Evolutionary conservation across 768 basidiomycete genomes (phyloP).

Genomic region (Thelephora ganbajun): DNA sequence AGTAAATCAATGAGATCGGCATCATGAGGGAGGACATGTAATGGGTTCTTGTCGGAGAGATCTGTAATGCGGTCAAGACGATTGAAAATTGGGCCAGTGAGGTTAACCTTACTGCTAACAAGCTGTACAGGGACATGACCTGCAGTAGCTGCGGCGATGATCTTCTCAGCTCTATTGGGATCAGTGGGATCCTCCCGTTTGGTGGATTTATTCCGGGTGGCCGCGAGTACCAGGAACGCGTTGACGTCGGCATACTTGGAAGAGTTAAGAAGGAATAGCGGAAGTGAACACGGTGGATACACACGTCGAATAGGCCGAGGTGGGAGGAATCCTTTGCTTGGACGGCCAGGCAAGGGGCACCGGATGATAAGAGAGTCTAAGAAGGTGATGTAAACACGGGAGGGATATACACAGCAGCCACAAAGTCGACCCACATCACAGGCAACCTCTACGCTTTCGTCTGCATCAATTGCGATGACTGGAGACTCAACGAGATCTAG

Average conservation of each 20-base stretch:
- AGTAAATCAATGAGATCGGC: conserved; percentile 53
- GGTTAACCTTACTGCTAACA: conserved; percentile 51
- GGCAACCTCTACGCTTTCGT: conserved; percentile 68
- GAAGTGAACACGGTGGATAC: conserved; percentile 11
- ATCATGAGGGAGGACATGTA: conserved; percentile 46
- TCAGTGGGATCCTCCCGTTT: conserved; percentile 47
- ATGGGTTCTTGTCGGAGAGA: conserved; percentile 74
- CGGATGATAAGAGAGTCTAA: conserved; percentile 49
- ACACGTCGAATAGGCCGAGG: conserved; percentile 64
- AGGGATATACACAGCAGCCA: neutral
- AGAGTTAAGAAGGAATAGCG: neutral
- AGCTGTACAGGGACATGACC: conserved; percentile 63
- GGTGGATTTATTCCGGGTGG: conserved; percentile 56
- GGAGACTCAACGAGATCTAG: conserved; percentile 59
- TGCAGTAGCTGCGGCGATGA: conserved; percentile 59
- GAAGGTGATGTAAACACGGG: neutral
- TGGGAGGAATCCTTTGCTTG: conserved; percentile 21
- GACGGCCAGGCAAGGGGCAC: conserved; percentile 53
- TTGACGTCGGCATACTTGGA: conserved; percentile 72
- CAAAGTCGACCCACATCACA: conserved; percentile 43
- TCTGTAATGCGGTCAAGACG: conserved; percentile 29
- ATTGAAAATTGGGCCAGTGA: neutral
- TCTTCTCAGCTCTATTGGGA: conserved; percentile 42
- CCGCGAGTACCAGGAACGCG: conserved; percentile 75
- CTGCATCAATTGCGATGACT: conserved; percentile 52